Base-by-base conservation (phyloP, 2,329 filamentous ascomycete genomes). In the Allantophomopsis cytisporea region DNA sequence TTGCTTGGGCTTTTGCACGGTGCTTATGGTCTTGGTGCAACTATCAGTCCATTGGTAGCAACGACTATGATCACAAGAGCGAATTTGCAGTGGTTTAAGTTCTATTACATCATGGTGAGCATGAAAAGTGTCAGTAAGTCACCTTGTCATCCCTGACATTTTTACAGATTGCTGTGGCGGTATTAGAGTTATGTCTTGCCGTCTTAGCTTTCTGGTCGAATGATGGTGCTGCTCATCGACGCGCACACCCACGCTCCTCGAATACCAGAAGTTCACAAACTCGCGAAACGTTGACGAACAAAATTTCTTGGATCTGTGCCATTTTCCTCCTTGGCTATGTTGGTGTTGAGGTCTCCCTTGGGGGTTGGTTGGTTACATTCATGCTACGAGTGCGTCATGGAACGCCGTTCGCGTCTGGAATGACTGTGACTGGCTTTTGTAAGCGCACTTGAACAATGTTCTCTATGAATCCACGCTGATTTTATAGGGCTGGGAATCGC, bases 331-430 rank as follows among this genome's bases (percentile, higher is more conserved):
- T 93, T 4, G 74, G 76, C 7, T 93, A 93, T 51, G 79, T 89
- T 1, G 86, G 86, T 4, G 69, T 74, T 5, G 86, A 94, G 59
- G 80, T 86, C 43, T 76, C 74, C 1, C 63, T 87, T 2, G 80
- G 80, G 15, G 84, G 84, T 13, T 91, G 84, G 84, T 80, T 93
- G 45, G 79, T 85, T 37, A 80, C 79, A 1, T 93, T 94, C 55
- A 93, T 94, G 83, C 75, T 88, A n/a, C 65, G 72, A 15, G 77
- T 87, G 17, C 73, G 87, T 12, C 58, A 79, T 31, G 83, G 78
- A 3, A 69, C 65, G 17, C 63, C 75, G 0, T 89, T 91, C 51
- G 68, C 76, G 2, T 78, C 80, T 28, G 85, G 85, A 2, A 74
- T 91, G 61, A 76, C 75, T 0, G 79, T 77, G 0, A 89, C 83